Evolutionary conservation across 2,329 filamentous ascomycete species (phyloP).

Genomic region (Hypoxylon rubiginosum): DNA sequence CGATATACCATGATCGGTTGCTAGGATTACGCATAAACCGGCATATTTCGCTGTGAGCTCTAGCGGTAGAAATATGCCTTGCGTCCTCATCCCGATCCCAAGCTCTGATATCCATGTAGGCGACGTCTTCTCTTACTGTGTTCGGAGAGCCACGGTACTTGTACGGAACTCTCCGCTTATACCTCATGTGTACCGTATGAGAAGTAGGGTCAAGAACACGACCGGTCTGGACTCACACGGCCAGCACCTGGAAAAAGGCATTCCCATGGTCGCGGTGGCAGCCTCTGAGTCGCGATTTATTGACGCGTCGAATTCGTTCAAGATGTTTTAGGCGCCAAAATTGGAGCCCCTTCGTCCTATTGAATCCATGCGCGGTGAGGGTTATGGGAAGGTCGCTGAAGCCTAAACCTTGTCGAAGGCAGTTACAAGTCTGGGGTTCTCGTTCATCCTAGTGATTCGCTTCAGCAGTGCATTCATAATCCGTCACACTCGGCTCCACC

Average conservation of each 20-base stretch:
- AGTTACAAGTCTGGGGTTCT: conserved; percentile 25
- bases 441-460: conserved; percentile 18
- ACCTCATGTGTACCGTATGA: neutral
- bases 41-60: neutral
- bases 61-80: conserved; percentile 18
- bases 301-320: neutral
- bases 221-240: neutral
- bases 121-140: conserved; percentile 4
- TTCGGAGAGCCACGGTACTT: neutral
- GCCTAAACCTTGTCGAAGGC: conserved; percentile 16
- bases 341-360: neutral
- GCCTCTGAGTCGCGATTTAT: neutral
- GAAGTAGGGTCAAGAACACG: neutral
- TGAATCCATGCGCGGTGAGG: conserved; percentile 10
- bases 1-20: conserved; percentile 22
- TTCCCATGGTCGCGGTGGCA: neutral
- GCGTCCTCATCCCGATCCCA: neutral
- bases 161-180: conserved; percentile 7
- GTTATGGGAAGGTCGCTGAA: conserved; percentile 8
- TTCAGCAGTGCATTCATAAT: conserved; percentile 14
- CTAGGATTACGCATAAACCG: conserved; percentile 12
- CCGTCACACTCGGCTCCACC: conserved; percentile 29
- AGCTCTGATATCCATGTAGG: neutral
- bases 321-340: conserved; percentile 9
- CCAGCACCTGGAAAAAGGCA: neutral